Base-by-base conservation (phyloP, 1,284 basidiomycete species). In the Moniliella sp. region DNA sequence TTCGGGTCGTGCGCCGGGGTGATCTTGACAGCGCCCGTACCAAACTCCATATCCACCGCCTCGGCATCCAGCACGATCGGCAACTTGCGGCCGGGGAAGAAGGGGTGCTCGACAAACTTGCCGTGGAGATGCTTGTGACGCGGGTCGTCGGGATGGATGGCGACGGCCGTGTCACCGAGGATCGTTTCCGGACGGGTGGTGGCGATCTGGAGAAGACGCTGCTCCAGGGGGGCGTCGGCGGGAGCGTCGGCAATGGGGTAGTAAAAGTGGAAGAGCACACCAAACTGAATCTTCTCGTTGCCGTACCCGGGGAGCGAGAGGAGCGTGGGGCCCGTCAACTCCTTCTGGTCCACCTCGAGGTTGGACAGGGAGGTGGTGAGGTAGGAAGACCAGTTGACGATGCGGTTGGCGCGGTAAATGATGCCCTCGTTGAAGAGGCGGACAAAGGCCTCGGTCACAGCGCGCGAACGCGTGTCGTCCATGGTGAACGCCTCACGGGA, bases 111-210 rank as follows among this genome's bases (percentile, higher is more conserved):
- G 23, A 73, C 82, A 49, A 76, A 83, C 67, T 91, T 94, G 44
- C 86, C 88, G 51, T 88, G 83, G 4, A 97, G 73, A 53, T 93
- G 86, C 57, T 68, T 88, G 66, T 97, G 94, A n/a, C 91, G 72
- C 16, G 70, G 62, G 62, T 97, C 91, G 37, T 86, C 71, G 2
- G 86, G 86, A 63, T 99, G 88, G 1, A 97, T 82, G 27, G 91
- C 91, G 28, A 99, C 76, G 18, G 82, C 91, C 4, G 84, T 86
- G 70, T 97, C 91, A 38, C 91, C 91, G 0, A 99, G 71, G 79
- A 97, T 91, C 1, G 91, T 97, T 64, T 97, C 91, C 0, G 86
- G 86, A 69, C 91, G 82, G 8, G 91, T 97, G 2, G 91, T 97
- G 0, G 86, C 88, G 31, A 99, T 77, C 34, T 91, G 69, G 43